These are phyloP conservation scores for Rhodotorula sp. DNA, from an alignment of 1,284 basidiomycete species.

Conservation along the genomic window DNA sequence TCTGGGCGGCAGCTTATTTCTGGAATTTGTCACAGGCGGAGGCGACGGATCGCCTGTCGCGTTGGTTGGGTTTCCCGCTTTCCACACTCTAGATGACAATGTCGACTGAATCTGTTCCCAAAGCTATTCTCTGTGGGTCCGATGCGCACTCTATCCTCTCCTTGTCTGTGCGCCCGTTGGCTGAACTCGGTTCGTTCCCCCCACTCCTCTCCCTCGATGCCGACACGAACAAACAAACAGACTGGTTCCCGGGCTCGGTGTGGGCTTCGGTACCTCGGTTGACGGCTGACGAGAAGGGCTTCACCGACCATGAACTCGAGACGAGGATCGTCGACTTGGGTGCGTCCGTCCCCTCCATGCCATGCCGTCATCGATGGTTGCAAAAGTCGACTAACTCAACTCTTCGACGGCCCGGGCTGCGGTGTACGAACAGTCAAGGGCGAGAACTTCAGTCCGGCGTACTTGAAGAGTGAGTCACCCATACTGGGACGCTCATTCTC, in stretches of 20 bases:
- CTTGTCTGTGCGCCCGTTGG: neutral
- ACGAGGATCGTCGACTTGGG: conserved; percentile 50
- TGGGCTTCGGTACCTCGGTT: conserved; percentile 51
- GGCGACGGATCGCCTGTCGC: no score
- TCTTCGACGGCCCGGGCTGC: no score
- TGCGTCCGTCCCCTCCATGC: conserved; percentile 21
- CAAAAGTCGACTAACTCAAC: no score
- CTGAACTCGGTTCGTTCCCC: neutral
- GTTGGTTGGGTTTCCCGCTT: no score
- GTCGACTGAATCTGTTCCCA: conserved; percentile 7
- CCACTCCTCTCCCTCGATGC: neutral
- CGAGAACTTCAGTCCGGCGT: conserved; percentile 53
- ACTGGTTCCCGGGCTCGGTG: conserved; percentile 44
- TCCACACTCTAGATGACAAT: neutral
- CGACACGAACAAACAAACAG: neutral
- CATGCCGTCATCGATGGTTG: no score
- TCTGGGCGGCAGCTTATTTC: no score
- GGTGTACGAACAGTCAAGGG: no score
- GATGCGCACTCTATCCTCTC: neutral
- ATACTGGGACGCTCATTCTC: no score
- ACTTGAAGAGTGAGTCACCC: conserved; percentile 50
- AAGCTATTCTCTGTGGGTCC: conserved; percentile 21
- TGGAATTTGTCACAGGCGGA: no score
- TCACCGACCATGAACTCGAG: conserved; percentile 47
- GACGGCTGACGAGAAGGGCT: conserved; percentile 52